Evolutionary conservation across 768 basidiomycete species (phyloP), one percentile per base, ranked within the genome.

Genomic region (Mycena metata): DNA sequence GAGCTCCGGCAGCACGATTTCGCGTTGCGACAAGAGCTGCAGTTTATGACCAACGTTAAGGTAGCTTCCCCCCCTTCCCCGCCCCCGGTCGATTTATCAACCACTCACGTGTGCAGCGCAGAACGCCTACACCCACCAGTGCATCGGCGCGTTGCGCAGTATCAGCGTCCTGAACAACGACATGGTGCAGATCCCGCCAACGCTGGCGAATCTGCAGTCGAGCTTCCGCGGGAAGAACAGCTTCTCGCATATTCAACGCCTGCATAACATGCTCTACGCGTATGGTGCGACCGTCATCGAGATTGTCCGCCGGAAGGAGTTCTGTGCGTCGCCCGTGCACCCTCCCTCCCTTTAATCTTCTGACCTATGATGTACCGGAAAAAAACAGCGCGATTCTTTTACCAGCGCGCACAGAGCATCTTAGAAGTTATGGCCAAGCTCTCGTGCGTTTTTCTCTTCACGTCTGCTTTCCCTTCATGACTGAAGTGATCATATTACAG

Each of bases 271-370:
- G 89, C 78, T 96, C 0, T 96, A 95, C 75, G 95, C 94, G 0
- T 99, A 99, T 78, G 93, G 94, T 0, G 93, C 94, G 1, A 95
- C 96, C 0, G 86, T 98, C 11, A 86, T 96, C 19, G 97, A 99
- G 79, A 90, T 98, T 35, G 93, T 96, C 2, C 85, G 97, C 65
- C 84, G 97, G 61, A 94, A 94, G 73, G 95, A 97, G 76, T 98
- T 97, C 78, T 85, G 95, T 92, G 68, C 59, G 26, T 45, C 26
- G 61, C 26, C 19, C 42, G 24, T 47, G 52, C 46, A 24, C 58
- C 30, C 30, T 6, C 30, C 30, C 6, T 30, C 30, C n/a, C n/a
- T n/a, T n/a, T n/a, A n/a, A 30, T 30, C 30, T 17, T 57, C 41
- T 54, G 67, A 57, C 55, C 23, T 23, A 23, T 26, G 49, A 62